Percentiles rank a stretch among this genome's conserved stretches.
Conservation (phyloP, 257 asterid species). For the Salvia hispanica region DNA sequence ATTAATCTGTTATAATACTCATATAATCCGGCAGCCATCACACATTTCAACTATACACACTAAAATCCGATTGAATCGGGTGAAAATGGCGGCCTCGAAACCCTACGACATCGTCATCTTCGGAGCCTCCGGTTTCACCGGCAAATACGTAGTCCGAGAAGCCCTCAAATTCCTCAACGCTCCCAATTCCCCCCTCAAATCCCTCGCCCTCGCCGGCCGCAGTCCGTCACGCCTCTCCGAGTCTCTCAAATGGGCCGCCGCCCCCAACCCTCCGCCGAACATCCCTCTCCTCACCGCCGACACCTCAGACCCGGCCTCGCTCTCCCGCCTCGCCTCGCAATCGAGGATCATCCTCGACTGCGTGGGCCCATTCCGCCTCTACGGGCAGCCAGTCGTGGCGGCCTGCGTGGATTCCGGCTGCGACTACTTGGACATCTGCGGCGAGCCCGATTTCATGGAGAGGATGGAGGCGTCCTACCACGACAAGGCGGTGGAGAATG, state of each 20-base stretch:
- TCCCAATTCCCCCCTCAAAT: slow-evolving; percentile 64
- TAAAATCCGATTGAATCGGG: too few species aligned
- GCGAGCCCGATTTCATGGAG: slow-evolving; percentile 98
- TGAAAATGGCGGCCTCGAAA: slow-evolving; percentile 41
- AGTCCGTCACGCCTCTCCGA: slow-evolving; percentile 57
- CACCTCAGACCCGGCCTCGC: slow-evolving; percentile 61
- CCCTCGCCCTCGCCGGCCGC: slow-evolving; percentile 84
- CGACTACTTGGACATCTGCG: slow-evolving; percentile 81
- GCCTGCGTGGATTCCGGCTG: slow-evolving; percentile 80
- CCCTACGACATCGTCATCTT: slow-evolving; percentile 59
- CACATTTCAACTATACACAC: too few species aligned
- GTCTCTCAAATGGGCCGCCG: slow-evolving; percentile 77
- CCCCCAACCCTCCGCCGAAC: slow-evolving; percentile 56
- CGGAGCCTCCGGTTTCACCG: slow-evolving; percentile 97
- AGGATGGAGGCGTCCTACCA: slow-evolving; percentile 62
- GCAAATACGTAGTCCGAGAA: slow-evolving; percentile 77
- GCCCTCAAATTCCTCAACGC: slow-evolving; percentile 76
- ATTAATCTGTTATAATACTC: too few species aligned
- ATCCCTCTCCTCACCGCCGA: slow-evolving; percentile 77
- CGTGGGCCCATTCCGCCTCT: slow-evolving; percentile 84
- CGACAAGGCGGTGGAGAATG: slow-evolving; percentile 63
- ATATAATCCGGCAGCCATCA: too few species aligned
- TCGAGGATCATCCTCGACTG: slow-evolving; percentile 66
- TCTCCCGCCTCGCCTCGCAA: slow-evolving; percentile 59
- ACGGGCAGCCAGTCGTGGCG: slow-evolving; percentile 79